Percentiles rank a stretch among this genome's conserved stretches.
Conservation (phyloP, 768 basidiomycete species). For the Xerocomus spinulosus region DNA sequence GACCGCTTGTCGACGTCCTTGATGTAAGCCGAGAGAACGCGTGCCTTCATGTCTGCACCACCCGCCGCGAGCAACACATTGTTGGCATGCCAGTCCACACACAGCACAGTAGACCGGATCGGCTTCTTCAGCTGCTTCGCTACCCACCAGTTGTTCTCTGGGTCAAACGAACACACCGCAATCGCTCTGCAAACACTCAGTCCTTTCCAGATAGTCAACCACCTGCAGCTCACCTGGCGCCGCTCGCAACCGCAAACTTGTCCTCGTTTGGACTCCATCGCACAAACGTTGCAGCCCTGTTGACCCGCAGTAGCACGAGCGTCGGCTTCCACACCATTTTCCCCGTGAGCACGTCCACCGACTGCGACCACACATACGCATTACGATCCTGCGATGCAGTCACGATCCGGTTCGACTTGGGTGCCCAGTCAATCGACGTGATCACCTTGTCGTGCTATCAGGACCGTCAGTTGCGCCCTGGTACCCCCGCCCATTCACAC, state of each 20-base stretch:
- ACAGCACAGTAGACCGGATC: conserved; percentile 88
- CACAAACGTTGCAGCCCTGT: conserved; percentile 92
- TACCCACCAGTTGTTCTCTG: conserved; percentile 99
- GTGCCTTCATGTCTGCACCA: conserved; percentile 96
- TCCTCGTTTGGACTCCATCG: conserved; percentile 97
- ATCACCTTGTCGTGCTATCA: conserved; percentile 88
- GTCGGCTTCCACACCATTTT: conserved; percentile 87
- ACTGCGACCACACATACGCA: conserved; percentile 96
- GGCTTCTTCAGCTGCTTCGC: conserved; percentile 97
- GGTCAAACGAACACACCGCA: conserved; percentile 93
- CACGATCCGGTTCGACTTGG: conserved; percentile 93
- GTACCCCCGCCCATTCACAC: not conserved
- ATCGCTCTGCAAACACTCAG: conserved; percentile 57
- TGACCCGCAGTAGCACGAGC: conserved; percentile 91
- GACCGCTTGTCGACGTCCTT: conserved; percentile 96
- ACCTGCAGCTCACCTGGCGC: conserved; percentile 61
- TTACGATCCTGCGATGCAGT: conserved; percentile 99
- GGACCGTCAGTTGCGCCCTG: too few species aligned
- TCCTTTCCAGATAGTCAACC: not conserved
- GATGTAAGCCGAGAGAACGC: conserved; percentile 97
- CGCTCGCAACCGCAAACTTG: conserved; percentile 97
- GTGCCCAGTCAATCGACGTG: conserved; percentile 99
- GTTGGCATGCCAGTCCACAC: conserved; percentile 98
- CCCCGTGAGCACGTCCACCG: conserved; percentile 67
- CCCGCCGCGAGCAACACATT: conserved; percentile 96